Evolutionary conservation across 805 yeast species (phyloP).

Genomic region (Candida chauliodis): DNA sequence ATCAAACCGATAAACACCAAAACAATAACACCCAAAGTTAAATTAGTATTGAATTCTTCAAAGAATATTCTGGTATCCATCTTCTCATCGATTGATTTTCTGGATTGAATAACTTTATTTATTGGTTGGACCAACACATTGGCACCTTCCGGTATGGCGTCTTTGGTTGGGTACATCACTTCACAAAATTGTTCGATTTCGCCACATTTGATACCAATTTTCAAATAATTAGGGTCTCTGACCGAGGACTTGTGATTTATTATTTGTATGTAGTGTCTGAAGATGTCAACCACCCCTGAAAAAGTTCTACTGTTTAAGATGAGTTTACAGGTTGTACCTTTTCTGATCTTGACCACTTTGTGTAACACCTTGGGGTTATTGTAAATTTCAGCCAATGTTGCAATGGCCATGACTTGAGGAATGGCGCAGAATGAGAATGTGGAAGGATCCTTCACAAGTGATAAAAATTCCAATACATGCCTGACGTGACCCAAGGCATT

Average conservation of each 20-base stretch:
- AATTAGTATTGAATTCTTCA: slow-evolving; percentile 9
- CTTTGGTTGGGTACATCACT: slow-evolving; percentile 56
- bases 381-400: slow-evolving; percentile 83
- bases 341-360: slow-evolving; percentile 78
- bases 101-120: slow-evolving; percentile 26
- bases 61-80: slow-evolving; percentile 10
- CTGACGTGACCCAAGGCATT: slow-evolving; percentile 76
- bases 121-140: slow-evolving; percentile 35
- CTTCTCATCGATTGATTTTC: slow-evolving; percentile 38
- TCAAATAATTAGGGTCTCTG: slow-evolving; percentile 79
- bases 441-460: slow-evolving; percentile 75
- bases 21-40: not conserved
- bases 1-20: not conserved
- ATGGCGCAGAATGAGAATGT: slow-evolving; percentile 91
- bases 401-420: slow-evolving; percentile 99
- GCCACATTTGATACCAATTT: slow-evolving; percentile 81
- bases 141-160: slow-evolving; percentile 54
- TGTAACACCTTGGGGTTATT: slow-evolving; percentile 73
- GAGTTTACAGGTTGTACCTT: slow-evolving; percentile 78
- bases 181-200: slow-evolving; percentile 88
- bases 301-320: slow-evolving; percentile 72
- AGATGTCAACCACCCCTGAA: slow-evolving; percentile 71
- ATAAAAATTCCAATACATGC: slow-evolving; percentile 72
- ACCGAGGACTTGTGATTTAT: slow-evolving; percentile 81
- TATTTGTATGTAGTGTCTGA: slow-evolving; percentile 65